Evolutionary conservation across 495 filamentous ascomycete genomes (phyloP), one percentile per base, ranked within the genome.

Genomic region (Penicillium odoratum): DNA sequence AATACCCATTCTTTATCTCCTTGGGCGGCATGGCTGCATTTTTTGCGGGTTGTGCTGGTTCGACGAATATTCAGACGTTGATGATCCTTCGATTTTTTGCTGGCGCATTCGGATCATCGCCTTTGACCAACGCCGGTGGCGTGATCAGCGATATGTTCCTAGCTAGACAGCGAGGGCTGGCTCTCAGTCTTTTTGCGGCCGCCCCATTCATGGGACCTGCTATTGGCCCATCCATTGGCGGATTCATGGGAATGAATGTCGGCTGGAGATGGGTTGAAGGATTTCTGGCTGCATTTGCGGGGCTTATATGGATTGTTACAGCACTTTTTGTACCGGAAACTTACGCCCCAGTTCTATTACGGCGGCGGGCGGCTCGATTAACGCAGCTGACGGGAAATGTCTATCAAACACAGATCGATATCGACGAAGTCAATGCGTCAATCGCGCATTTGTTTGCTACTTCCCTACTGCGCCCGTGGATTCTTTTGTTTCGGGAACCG

Each of bases 11-110:
- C 70, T 77, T 85, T 64, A 59, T 76, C 31, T 88, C 87, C 34
- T 88, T 88, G 60, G 62, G 75, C 34, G 78, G 78, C 25, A 77
- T 91, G 29, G 84, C 88, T 16, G 81, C 83, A 0, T 92, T 93
- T 76, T 89, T 83, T 61, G 85, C 82, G 56, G 89, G 81, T 25
- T 80, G 80, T 44, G 83, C 85, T 2, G 81, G 83, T 13, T 68
- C 86, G 1, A 74, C 83, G 57, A 90, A 89, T 60, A 80, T 85
- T 48, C 69, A 81, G 60, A 83, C 85, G 3, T 73, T 94, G 1
- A 74, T 92, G 50, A 82, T 92, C 58, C 79, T 92, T 29, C 87
- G 90, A 25, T 91, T 92, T 78, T 86, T 92, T 51, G 88, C 86
- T 28, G 88, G 90, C 50, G 78, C 88, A 15, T 90, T 91, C 67